Evolutionary conservation across 768 basidiomycete species (phyloP).

Genomic region (Collybiopsis confluens): DNA sequence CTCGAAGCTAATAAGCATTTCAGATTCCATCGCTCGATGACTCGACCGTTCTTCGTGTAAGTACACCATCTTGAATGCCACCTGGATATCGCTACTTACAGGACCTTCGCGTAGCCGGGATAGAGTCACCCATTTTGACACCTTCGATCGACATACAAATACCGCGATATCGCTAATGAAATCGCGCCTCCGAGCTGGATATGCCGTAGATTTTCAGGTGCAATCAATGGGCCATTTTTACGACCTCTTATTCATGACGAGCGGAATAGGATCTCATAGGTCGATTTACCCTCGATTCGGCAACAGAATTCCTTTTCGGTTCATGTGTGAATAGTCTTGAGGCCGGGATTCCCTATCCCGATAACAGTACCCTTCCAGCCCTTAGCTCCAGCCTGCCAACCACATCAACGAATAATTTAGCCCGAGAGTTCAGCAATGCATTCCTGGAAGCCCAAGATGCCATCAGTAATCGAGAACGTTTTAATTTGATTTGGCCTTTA

Average conservation of each 20-base stretch:
- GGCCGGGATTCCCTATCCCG: constrained; percentile 49
- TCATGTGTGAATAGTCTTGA: constrained; percentile 49
- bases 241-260: no score
- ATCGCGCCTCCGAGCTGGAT: constrained; percentile 41
- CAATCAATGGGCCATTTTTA: constrained; percentile 1
- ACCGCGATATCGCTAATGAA: constrained; percentile 39
- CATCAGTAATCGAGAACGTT: constrained; percentile 37
- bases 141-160: constrained; percentile 55
- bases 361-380: constrained; percentile 25
- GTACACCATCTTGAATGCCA: no score
- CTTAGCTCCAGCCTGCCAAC: constrained; percentile 12
- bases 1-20: background rate
- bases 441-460: constrained; percentile 44
- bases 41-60: constrained; percentile 51
- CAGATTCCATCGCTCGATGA: constrained; percentile 61
- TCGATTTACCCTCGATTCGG: constrained; percentile 64
- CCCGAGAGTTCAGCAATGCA: constrained; percentile 43
- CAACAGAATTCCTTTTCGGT: constrained; percentile 65
- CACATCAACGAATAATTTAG: constrained; percentile 5
- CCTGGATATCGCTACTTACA: no score
- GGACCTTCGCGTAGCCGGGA: constrained; percentile 34
- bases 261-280: constrained; percentile 49
- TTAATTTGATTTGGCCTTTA: constrained; percentile 51
- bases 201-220: constrained; percentile 59
- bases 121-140: constrained; percentile 53